Percentiles rank a stretch among this genome's conserved stretches.
Evolutionary conservation across 176 grass and related monocot genomes (phyloP).

Genomic region (Triticum monococcum): DNA sequence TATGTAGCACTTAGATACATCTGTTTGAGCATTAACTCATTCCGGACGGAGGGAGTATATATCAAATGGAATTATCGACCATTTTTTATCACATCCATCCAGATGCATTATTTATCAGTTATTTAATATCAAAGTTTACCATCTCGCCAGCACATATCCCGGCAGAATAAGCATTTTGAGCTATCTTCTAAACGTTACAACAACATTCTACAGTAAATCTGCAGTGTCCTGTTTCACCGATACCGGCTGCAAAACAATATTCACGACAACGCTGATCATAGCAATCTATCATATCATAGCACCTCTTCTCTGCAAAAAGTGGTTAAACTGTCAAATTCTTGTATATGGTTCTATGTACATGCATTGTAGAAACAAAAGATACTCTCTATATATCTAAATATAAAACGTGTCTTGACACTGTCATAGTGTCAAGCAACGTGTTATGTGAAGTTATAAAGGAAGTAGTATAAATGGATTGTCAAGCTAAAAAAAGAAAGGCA

Average conservation of each 20-base stretch:
- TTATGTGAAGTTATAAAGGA: too few species aligned
- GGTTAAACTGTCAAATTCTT: not conserved
- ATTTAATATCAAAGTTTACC: not conserved
- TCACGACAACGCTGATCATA: not conserved
- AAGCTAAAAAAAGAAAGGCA: not conserved
- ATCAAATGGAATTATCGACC: not conserved
- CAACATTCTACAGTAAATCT: not conserved
- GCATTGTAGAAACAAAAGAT: not conserved
- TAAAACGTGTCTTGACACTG: too few species aligned
- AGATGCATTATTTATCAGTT: not conserved
- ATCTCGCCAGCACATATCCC: not conserved
- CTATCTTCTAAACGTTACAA: not conserved
- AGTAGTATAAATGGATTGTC: not conserved
- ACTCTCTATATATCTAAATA: too few species aligned
- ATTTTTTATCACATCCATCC: not conserved
- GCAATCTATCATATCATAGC: not conserved
- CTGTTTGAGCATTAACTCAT: too few species aligned
- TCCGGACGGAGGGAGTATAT: too few species aligned
- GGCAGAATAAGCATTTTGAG: not conserved
- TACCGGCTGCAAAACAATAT: not conserved
- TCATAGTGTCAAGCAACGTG: too few species aligned
- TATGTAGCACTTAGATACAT: too few species aligned
- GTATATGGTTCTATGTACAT: not conserved
- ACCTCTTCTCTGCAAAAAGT: not conserved
- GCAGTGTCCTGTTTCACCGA: not conserved